These are phyloP conservation scores for Poterioochromonas sp. DNA, from an alignment of 352 stramenopile genomes.

Conservation along the genomic window DNA sequence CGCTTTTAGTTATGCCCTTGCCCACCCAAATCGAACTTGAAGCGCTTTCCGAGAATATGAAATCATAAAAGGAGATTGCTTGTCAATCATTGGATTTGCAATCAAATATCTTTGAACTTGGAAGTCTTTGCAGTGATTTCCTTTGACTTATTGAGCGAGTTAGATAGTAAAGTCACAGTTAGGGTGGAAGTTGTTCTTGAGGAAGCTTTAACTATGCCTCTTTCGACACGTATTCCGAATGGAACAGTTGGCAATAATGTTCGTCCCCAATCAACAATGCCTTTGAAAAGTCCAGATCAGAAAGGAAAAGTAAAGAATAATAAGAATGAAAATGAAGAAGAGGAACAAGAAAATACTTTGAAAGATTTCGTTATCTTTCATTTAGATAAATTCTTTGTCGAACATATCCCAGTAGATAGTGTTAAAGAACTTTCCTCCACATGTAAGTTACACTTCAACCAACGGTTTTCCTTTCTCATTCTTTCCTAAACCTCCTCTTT, in stretches of 20 bases:
- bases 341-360: not conserved
- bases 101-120: too few species aligned
- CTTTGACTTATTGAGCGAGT: too few species aligned
- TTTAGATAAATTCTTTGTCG: constrained; percentile 22
- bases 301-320: not conserved
- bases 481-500: not conserved
- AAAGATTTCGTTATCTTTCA: not conserved
- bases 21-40: too few species aligned
- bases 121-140: too few species aligned
- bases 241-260: not conserved
- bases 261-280: not conserved
- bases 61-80: not conserved
- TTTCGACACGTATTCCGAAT: not conserved
- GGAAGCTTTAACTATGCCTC: not conserved
- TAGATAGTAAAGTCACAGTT: too few species aligned
- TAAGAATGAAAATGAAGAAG: not conserved
- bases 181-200: not conserved
- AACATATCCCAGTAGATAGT: constrained; percentile 14
- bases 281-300: not conserved
- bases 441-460: not conserved
- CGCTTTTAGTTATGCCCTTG: too few species aligned
- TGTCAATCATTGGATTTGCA: too few species aligned
- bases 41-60: not conserved
- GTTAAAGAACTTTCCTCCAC: not conserved
- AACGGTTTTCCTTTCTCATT: not conserved